These are phyloP conservation scores for Austroboletus eburneus DNA, from an alignment of 768 basidiomycete genomes.

Conservation along the genomic window DNA sequence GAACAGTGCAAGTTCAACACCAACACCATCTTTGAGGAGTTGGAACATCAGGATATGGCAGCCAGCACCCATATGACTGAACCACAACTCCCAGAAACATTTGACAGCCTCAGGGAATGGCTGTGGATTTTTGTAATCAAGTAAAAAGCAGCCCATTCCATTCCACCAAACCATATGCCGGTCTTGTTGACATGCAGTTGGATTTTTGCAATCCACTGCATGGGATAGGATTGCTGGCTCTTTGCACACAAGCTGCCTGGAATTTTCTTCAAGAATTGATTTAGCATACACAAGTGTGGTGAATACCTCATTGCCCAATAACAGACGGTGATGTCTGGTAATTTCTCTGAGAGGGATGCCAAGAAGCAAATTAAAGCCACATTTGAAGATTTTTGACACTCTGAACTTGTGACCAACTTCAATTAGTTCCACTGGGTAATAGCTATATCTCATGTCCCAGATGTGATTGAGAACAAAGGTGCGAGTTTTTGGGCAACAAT, in stretches of 20 bases:
- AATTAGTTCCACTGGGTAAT: background rate
- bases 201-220: background rate
- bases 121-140: conserved; percentile 15
- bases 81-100: too few relatives aligned
- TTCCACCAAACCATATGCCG: conserved; percentile 8
- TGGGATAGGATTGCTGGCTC: too few relatives aligned
- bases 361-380: background rate
- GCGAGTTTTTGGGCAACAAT: background rate
- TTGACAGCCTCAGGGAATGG: conserved; percentile 1
- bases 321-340: background rate
- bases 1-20: too few relatives aligned
- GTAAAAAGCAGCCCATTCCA: conserved; percentile 15
- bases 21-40: too few relatives aligned
- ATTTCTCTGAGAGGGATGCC: background rate
- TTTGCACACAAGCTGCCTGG: too few relatives aligned
- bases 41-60: too few relatives aligned
- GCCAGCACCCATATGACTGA: too few relatives aligned
- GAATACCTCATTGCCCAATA: background rate
- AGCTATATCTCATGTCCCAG: background rate
- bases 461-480: background rate
- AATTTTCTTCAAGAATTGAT: too few relatives aligned
- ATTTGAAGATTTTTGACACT: background rate
- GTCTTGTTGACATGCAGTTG: background rate
- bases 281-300: background rate
- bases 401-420: background rate